Conservation (phyloP, 1,139 yeast genomes). For the Blastobotrys capitulatus region DNA sequence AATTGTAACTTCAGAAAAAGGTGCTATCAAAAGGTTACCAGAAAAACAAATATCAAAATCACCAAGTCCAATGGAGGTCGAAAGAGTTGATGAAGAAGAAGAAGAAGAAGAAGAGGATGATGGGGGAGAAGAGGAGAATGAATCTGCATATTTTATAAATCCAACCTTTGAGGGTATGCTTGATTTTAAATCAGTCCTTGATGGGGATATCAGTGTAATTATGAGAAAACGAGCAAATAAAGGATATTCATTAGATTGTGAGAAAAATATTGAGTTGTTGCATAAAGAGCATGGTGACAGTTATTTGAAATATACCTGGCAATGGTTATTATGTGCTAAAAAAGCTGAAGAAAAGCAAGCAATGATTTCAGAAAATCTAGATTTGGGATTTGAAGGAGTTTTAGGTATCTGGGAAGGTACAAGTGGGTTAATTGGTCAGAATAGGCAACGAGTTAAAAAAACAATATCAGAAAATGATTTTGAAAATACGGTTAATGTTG, state of each 20-base stretch:
- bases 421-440: constrained; percentile 52
- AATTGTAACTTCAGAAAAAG: constrained; percentile 20
- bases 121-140: constrained; percentile 12
- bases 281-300: constrained; percentile 45
- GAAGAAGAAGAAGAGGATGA: constrained; percentile 10
- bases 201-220: constrained; percentile 33
- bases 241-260: constrained; percentile 73
- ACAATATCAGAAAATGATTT: constrained; percentile 23
- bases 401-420: constrained; percentile 86
- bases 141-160: constrained; percentile 10
- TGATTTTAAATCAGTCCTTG: constrained; percentile 24
- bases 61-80: constrained; percentile 12
- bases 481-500: constrained; percentile 19
- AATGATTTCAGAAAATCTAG: constrained; percentile 63
- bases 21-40: neutral
- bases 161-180: constrained; percentile 21
- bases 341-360: constrained; percentile 62
- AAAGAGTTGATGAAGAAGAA: neutral
- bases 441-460: constrained; percentile 14
- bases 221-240: constrained; percentile 64
- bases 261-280: constrained; percentile 55
- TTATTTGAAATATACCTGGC: constrained; percentile 76
- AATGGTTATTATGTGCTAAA: constrained; percentile 75
- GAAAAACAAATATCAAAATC: neutral
- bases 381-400: constrained; percentile 84